Evolutionary conservation across 192 early-diverging fungal genomes (phyloP).

Genomic region (Ambispora gerdemannii): DNA sequence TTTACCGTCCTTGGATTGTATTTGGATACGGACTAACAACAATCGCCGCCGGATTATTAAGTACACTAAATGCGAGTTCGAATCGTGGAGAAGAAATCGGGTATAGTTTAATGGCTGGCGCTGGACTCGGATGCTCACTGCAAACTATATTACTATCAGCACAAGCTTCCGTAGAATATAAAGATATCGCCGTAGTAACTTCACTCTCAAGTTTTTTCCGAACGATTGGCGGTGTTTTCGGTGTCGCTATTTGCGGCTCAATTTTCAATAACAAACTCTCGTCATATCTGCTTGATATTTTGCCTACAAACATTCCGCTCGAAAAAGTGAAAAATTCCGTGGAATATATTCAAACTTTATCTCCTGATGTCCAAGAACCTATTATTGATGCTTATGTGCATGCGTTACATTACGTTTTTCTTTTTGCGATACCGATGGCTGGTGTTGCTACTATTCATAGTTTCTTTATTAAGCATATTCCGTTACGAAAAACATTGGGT

Average conservation of each 20-base stretch:
- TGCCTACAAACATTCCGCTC: constrained; percentile 31
- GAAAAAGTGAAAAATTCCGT: background rate
- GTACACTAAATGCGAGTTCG: constrained; percentile 50
- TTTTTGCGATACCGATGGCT: background rate
- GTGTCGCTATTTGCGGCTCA: constrained; percentile 40
- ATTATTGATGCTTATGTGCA: background rate
- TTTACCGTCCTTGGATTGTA: constrained; percentile 47
- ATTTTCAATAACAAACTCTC: background rate
- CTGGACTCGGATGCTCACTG: constrained; percentile 58
- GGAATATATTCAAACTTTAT: background rate
- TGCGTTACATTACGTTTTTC: background rate
- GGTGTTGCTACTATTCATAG: background rate
- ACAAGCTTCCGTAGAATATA: constrained; percentile 40
- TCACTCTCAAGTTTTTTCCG: constrained; percentile 51
- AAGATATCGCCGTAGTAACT: constrained; percentile 54
- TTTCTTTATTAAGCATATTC: background rate
- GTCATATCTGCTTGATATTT: background rate
- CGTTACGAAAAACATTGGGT: background rate
- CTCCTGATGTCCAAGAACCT: background rate
- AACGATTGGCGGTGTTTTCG: constrained; percentile 53
- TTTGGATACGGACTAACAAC: constrained; percentile 53
- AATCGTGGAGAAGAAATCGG: constrained; percentile 50
- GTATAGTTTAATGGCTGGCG: constrained; percentile 47
- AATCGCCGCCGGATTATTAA: constrained; percentile 54
- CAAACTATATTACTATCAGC: constrained; percentile 47